phyloP scores from a whole-genome alignment of 176 grass and related monocot species.

The Guadua angustifolia region DNA sequence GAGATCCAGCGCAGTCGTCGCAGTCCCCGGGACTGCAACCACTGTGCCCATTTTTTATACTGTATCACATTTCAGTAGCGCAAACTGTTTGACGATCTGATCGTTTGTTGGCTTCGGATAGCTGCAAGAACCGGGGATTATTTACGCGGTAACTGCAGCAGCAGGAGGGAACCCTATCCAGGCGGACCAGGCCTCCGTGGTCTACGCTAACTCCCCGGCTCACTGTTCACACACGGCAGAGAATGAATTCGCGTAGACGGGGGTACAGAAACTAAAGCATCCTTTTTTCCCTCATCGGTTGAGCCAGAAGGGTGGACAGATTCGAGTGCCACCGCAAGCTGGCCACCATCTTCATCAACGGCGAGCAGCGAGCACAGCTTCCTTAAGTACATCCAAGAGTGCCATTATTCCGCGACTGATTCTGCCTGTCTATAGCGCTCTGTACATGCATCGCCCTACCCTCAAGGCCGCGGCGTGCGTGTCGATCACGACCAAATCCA shows the following conservation, averaged over 20 bases:
- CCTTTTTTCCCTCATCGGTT: not conserved
- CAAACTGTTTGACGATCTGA: too few species aligned
- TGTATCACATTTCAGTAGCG: too few species aligned
- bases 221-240: not conserved
- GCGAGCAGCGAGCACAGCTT: not conserved
- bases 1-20: too few species aligned
- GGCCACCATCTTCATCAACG: not conserved
- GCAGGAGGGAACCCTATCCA: too few species aligned
- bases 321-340: not conserved
- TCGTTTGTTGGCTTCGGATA: too few species aligned
- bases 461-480: not conserved
- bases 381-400: not conserved
- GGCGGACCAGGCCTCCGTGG: too few species aligned
- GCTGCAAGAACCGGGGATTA: too few species aligned
- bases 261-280: not conserved
- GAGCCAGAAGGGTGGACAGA: not conserved
- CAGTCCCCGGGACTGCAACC: too few species aligned
- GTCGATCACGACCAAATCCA: constrained; percentile 42
- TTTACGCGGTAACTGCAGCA: too few species aligned
- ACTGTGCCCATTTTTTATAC: too few species aligned
- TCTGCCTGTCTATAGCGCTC: not conserved
- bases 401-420: not conserved
- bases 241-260: not conserved
- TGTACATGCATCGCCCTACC: not conserved
- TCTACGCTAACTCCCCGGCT: not conserved